Evolutionary conservation across 768 basidiomycete genomes (phyloP).

Genomic region (Naganishia vaughanmartiniae): DNA sequence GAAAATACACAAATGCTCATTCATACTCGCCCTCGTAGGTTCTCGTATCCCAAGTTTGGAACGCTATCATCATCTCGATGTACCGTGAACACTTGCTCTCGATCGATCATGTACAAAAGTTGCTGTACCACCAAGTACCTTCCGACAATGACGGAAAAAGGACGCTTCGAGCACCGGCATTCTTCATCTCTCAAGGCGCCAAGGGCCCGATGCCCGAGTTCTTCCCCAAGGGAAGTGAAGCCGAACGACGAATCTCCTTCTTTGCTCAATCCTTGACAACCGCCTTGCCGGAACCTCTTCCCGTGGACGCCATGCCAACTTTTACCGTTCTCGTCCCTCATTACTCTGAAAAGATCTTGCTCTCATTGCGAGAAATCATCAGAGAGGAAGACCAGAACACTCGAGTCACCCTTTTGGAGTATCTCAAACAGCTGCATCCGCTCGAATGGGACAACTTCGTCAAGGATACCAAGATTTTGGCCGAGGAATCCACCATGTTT

Average conservation of each 20-base stretch:
- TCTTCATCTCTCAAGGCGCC: slow-evolving; percentile 95
- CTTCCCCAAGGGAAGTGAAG: slow-evolving; percentile 92
- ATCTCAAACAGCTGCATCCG: slow-evolving; percentile 95
- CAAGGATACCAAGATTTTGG: slow-evolving; percentile 97
- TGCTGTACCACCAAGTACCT: slow-evolving; percentile 96
- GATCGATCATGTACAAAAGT: slow-evolving; percentile 96
- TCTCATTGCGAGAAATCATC: slow-evolving; percentile 96
- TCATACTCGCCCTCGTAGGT: slow-evolving; percentile 59
- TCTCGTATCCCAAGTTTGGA: slow-evolving; percentile 98
- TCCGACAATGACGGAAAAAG: slow-evolving; percentile 83
- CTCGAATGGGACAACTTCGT: slow-evolving; percentile 99
- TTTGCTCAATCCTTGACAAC: slow-evolving; percentile 97
- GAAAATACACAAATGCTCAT: slow-evolving; percentile 21
- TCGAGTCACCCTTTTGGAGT: slow-evolving; percentile 93
- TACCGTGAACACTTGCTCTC: slow-evolving; percentile 98
- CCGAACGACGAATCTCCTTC: slow-evolving; percentile 96
- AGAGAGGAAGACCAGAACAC: slow-evolving; percentile 97
- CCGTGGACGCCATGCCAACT: slow-evolving; percentile 99
- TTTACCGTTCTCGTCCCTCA: slow-evolving; percentile 98
- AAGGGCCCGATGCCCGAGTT: slow-evolving; percentile 77
- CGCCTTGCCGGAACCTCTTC: slow-evolving; percentile 84
- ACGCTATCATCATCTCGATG: slow-evolving; percentile 99
- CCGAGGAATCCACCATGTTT: slow-evolving; percentile 85
- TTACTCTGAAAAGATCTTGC: slow-evolving; percentile 97
- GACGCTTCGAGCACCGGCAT: slow-evolving; percentile 88